These are phyloP conservation scores for Metarhizium rileyi DNA, from an alignment of 2,329 filamentous ascomycete genomes.

Conservation along the genomic window DNA sequence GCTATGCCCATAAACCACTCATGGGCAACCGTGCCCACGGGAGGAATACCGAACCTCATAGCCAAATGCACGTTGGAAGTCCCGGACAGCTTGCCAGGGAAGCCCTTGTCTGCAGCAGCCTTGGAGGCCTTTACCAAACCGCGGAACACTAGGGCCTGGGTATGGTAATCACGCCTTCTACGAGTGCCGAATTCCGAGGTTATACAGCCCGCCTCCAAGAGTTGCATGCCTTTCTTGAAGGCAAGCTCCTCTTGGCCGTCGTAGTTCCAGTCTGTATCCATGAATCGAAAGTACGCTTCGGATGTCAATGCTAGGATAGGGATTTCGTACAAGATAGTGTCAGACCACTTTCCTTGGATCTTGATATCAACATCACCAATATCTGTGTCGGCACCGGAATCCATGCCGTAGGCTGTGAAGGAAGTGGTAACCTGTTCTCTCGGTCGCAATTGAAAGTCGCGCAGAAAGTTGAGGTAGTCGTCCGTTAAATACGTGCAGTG, in stretches of 20 bases:
- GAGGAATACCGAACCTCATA: slow-evolving; percentile 78
- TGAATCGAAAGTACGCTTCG: slow-evolving; percentile 95
- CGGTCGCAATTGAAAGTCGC: slow-evolving; percentile 71
- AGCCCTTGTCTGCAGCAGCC: slow-evolving; percentile 54
- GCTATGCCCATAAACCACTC: slow-evolving; percentile 99
- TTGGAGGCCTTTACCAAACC: slow-evolving; percentile 73
- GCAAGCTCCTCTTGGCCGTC: slow-evolving; percentile 79
- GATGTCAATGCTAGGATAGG: slow-evolving; percentile 85
- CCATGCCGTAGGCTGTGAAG: slow-evolving; percentile 46
- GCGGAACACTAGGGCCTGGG: slow-evolving; percentile 82
- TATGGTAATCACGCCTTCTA: slow-evolving; percentile 84
- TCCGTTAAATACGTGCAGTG: slow-evolving; percentile 73
- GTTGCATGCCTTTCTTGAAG: slow-evolving; percentile 64
- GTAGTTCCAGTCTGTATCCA: slow-evolving; percentile 87
- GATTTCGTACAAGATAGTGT: slow-evolving; percentile 97
- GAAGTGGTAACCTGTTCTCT: slow-evolving; percentile 66
- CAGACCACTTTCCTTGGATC: slow-evolving; percentile 77
- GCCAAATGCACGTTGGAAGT: slow-evolving; percentile 97
- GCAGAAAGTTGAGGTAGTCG: slow-evolving; percentile 72
- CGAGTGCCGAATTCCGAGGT: slow-evolving; percentile 93
- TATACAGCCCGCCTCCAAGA: slow-evolving; percentile 75
- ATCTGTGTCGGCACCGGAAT: slow-evolving; percentile 54
- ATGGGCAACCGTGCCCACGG: slow-evolving; percentile 83
- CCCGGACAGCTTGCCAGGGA: slow-evolving; percentile 66
- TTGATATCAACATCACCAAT: slow-evolving; percentile 67